Conservation (phyloP, 768 basidiomycete genomes). For the Termitomyces sp. region DNA sequence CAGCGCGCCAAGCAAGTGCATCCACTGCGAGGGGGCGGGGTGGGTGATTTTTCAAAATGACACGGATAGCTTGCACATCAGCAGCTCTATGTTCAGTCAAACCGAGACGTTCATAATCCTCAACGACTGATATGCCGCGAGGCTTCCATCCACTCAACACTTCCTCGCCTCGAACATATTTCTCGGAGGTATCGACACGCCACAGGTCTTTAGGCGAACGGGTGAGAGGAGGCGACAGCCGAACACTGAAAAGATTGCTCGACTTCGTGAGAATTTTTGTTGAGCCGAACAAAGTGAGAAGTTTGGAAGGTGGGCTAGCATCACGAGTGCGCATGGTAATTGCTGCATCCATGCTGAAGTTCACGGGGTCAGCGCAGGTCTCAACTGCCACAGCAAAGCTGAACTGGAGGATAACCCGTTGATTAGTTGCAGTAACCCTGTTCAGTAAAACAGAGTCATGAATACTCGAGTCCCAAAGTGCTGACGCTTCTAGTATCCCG, state of each 20-base stretch:
- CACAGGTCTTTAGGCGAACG: constrained; percentile 88
- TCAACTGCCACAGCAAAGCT: constrained; percentile 80
- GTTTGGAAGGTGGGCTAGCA: constrained; percentile 75
- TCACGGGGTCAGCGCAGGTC: constrained; percentile 79
- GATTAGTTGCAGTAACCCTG: constrained; percentile 72
- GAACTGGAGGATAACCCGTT: constrained; percentile 77
- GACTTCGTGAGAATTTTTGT: constrained; percentile 75
- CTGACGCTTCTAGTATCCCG: constrained; percentile 61
- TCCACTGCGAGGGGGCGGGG: constrained; percentile 48
- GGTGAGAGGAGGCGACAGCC: constrained; percentile 79
- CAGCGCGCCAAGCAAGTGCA: constrained; percentile 61
- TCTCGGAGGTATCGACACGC: constrained; percentile 92
- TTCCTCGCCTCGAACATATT: constrained; percentile 94
- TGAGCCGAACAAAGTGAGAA: constrained; percentile 74
- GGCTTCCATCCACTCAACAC: constrained; percentile 79
- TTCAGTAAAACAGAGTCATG: constrained; percentile 88
- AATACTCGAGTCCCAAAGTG: constrained; percentile 90
- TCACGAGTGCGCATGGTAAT: constrained; percentile 83
- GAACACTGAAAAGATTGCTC: constrained; percentile 80
- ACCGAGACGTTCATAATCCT: constrained; percentile 77
- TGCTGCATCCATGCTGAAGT: constrained; percentile 85
- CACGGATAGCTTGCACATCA: constrained; percentile 87
- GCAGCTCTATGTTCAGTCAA: constrained; percentile 72
- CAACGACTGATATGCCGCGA: constrained; percentile 82
- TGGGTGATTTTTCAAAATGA: constrained; percentile 60